A percentile compares a stretch with the other conserved stretches of the same genome.
Evolutionary conservation across 106 monocot genomes (phyloP).

Genomic region (Dendrobium nobile): DNA sequence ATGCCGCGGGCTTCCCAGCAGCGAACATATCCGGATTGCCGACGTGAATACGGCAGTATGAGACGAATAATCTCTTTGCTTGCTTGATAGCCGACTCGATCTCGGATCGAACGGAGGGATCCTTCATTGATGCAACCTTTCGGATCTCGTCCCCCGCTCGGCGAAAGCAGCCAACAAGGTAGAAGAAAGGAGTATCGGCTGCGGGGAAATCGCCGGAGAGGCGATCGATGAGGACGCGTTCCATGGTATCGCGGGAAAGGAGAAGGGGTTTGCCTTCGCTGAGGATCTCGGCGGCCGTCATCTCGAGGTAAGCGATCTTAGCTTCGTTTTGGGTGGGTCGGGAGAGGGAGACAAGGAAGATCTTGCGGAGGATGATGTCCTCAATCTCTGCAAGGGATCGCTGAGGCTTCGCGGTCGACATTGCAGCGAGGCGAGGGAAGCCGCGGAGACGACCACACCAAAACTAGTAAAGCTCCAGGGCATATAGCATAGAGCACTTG

Average conservation of each 20-base stretch:
- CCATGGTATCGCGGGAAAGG: conserved; percentile 48
- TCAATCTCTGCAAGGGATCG: conserved; percentile 78
- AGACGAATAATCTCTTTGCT: conserved; percentile 36
- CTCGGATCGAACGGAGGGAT: conserved; percentile 41
- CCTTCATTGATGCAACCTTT: conserved; percentile 68
- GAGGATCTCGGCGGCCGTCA: conserved; percentile 89
- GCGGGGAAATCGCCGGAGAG: conserved; percentile 42
- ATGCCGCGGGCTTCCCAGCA: conserved; percentile 4
- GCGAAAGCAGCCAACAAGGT: conserved; percentile 55
- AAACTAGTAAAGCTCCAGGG: no score
- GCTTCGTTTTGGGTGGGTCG: conserved; percentile 17
- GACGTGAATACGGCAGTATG: conserved; percentile 65
- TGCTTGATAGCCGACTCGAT: conserved; percentile 50
- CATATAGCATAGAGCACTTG: no score
- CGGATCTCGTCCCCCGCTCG: conserved; percentile 56
- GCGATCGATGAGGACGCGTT: conserved; percentile 87
- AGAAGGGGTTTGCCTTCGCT: conserved; percentile 68
- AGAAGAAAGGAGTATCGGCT: conserved; percentile 42
- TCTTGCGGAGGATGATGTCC: conserved; percentile 93
- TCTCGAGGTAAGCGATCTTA: conserved; percentile 55
- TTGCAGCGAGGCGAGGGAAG: conserved; percentile 2
- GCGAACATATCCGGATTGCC: conserved; percentile 76
- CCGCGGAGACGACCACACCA: not conserved
- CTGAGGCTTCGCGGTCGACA: conserved; percentile 50
- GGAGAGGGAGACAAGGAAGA: conserved; percentile 62